Percentiles rank a stretch among this genome's conserved stretches.
These are phyloP conservation scores for Trichosanthes cucumerina DNA, from an alignment of 306 rosid species.

Conservation along the genomic window DNA sequence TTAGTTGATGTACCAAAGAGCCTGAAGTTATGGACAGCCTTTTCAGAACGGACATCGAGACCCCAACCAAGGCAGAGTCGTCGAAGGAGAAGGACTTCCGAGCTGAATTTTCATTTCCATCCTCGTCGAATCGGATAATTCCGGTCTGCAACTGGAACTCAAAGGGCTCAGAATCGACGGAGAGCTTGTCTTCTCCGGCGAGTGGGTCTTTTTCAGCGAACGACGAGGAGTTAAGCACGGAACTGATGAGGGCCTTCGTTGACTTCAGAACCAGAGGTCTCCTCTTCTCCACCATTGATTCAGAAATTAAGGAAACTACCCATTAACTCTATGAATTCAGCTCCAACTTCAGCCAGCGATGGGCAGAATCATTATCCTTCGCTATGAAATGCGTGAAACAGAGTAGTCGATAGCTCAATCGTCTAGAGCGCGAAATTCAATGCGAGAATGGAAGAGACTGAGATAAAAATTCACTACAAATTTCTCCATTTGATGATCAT, in stretches of 20 bases:
- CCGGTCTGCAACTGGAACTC: conserved; percentile 39
- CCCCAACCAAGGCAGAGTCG: conserved; percentile 55
- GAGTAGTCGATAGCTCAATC: background rate
- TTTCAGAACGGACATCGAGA: conserved; percentile 56
- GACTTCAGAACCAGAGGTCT: conserved; percentile 69
- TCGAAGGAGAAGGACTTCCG: conserved; percentile 37
- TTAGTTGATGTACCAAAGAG: conserved; percentile 31
- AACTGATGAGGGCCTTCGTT: conserved; percentile 42
- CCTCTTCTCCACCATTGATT: conserved; percentile 64
- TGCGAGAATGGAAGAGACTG: background rate
- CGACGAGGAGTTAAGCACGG: conserved; percentile 29
- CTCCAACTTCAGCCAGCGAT: background rate
- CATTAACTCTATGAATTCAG: background rate
- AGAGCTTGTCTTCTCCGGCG: conserved; percentile 6
- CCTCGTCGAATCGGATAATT: conserved; percentile 41
- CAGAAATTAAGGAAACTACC: background rate
- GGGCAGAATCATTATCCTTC: background rate
- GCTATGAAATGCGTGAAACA: background rate
- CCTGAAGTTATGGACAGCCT: conserved; percentile 54
- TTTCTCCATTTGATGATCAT: background rate
- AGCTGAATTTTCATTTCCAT: conserved; percentile 5
- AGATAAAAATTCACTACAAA: background rate
- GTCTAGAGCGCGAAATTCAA: background rate
- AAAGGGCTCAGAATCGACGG: conserved; percentile 1
- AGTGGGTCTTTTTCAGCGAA: conserved; percentile 8